Base-by-base conservation (phyloP, 768 basidiomycete species). In the Hygrophorus pudorinus region DNA sequence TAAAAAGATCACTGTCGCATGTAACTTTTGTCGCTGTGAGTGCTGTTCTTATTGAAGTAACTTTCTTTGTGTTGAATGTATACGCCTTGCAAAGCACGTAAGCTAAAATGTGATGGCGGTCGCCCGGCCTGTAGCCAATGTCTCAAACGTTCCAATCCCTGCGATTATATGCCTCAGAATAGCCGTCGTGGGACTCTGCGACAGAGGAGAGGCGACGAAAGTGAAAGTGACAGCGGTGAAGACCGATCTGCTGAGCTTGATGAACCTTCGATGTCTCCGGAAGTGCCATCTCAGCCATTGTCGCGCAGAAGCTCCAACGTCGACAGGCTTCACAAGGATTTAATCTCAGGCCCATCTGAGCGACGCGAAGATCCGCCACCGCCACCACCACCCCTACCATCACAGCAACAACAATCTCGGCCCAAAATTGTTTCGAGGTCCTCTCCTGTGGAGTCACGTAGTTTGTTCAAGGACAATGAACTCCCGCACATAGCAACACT, bases 1-100 rank as follows among this genome's bases (percentile, higher is more conserved):
- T 43, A 88, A 87, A 70, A 88, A 90, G 64, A 89, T 89, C 43
- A 86, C 82, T 16, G 85, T 89, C 36, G 87, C 87, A 31, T 90
- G 87, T 67, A 88, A 90, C 61, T 90, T 90, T 61, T 90, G 87
- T 66, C 81, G 87, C 49, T 88, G 87, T 88, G 61, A 65, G 85
- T 73, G 8, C 29, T 20, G 54, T 56, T 34, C 44, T 38, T 44
- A 40, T 42, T 53, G 51, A 55, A 42, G 55, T 55, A 31, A 24
- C 29, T 43, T 48, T 50, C 52, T 41, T n/a, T 37, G 13, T n/a
- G 33, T 38, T 44, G 37, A 35, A 13, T 38, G 17, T 7, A 16
- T 46, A n/a, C 21, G 17, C 41, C 14, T 48, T 42, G 51, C 49
- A 42, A 61, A 89, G 87, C 86, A 40, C 79, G 87, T 48, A 90